A percentile compares a stretch with the other conserved stretches of the same genome.
phyloP scores from a whole-genome alignment of 2,329 filamentous ascomycete genomes.

The Fusarium sp. region DNA sequence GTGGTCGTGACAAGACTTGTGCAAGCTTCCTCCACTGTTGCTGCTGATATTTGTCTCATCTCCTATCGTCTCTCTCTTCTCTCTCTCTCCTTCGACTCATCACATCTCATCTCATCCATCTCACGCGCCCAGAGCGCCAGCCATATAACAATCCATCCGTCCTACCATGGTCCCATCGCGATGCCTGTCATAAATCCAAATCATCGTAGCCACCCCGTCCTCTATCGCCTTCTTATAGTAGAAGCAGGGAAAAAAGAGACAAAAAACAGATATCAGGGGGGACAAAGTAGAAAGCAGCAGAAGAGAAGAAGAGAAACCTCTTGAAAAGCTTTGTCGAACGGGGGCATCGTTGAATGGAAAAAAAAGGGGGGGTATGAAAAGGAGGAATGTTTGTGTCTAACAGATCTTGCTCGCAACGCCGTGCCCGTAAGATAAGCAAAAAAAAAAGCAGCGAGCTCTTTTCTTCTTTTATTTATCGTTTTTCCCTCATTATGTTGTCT shows the following conservation, averaged over 20 bases:
- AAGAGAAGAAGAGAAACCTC: constrained; percentile 8
- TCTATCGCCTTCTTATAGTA: constrained; percentile 41
- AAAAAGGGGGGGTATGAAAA: constrained; percentile 29
- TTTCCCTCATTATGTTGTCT: constrained; percentile 36
- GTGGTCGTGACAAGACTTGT: constrained; percentile 44
- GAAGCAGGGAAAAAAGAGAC: constrained; percentile 16
- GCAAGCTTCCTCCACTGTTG: constrained; percentile 33
- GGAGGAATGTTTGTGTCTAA: constrained; percentile 22
- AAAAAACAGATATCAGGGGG: constrained; percentile 21
- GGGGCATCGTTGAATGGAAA: constrained; percentile 17
- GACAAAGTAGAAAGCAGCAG: constrained; percentile 30
- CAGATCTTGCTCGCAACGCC: constrained; percentile 42
- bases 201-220: constrained; percentile 41
- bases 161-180: constrained; percentile 33
- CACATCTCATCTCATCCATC: constrained; percentile 1
- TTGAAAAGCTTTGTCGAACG: constrained; percentile 31
- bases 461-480: constrained; percentile 31
- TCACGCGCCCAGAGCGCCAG: constrained; percentile 27
- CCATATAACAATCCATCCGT: constrained; percentile 30
- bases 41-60: constrained; percentile 13
- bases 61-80: background rate
- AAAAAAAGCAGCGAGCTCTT: constrained; percentile 39
- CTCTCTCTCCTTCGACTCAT: background rate
- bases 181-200: constrained; percentile 45
- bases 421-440: constrained; percentile 39